Conservation (phyloP, 1,284 basidiomycete genomes). For the Malassezia yamatoensis region DNA sequence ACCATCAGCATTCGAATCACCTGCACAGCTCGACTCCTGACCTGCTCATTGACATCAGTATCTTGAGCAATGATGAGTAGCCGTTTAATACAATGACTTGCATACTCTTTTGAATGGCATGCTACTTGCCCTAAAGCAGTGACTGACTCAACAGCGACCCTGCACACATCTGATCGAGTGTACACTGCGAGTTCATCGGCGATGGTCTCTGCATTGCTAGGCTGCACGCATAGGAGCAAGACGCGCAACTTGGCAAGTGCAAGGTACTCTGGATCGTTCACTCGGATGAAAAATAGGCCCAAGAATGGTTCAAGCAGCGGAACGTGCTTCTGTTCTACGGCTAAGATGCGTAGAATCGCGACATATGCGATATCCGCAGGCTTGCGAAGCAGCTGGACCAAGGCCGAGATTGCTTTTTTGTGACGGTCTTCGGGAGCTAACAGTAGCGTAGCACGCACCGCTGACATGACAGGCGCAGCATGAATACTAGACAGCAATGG, state of each 20-base stretch:
- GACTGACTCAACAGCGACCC: constrained; percentile 24
- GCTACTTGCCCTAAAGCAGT: constrained; percentile 25
- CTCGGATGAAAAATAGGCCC: constrained; percentile 25
- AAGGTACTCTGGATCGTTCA: constrained; percentile 28
- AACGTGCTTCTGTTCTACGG: constrained; percentile 14
- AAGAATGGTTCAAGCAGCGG: constrained; percentile 21
- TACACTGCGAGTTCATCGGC: constrained; percentile 24
- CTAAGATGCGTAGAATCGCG: constrained; percentile 22
- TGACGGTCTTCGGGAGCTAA: constrained; percentile 18
- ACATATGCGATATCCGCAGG: constrained; percentile 27
- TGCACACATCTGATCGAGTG: constrained; percentile 16
- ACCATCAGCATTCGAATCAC: constrained; percentile 3
- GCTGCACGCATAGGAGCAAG: constrained; percentile 20
- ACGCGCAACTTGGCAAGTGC: constrained; percentile 32
- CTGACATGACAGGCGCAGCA: constrained; percentile 30
- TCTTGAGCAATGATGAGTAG: constrained; percentile 11
- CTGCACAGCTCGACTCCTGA: constrained; percentile 9
- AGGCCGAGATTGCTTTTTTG: constrained; percentile 10
- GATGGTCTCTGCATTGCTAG: constrained; percentile 11
- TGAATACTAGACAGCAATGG: constrained; percentile 29
- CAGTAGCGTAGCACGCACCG: constrained; percentile 17
- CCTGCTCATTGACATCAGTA: neutral
- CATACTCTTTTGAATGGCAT: neutral
- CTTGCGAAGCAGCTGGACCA: constrained; percentile 25
- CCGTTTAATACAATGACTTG: neutral